phyloP scores from a whole-genome alignment of 1,139 yeast genomes.

The Suhomyces wounanorum region DNA sequence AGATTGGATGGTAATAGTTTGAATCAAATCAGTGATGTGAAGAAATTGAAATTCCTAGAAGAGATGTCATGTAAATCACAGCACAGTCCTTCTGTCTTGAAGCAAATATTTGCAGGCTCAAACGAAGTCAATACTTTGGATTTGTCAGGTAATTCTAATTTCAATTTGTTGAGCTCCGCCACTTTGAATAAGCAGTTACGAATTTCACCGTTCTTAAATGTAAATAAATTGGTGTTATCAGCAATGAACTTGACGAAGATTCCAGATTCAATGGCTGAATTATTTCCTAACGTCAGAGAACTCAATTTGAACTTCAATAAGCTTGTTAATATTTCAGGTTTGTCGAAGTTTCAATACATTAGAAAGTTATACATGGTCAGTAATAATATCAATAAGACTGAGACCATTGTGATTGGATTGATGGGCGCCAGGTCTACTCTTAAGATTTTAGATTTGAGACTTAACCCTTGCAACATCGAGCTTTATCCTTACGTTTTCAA shows the following conservation, averaged over 20 bases:
- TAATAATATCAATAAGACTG: conserved; percentile 42
- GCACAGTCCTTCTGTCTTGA: conserved; percentile 21
- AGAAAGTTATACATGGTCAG: conserved; percentile 47
- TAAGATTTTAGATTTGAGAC: conserved; percentile 48
- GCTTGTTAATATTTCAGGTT: conserved; percentile 31
- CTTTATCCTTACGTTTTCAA: conserved; percentile 57
- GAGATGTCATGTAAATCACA: conserved; percentile 48
- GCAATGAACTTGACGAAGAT: conserved; percentile 44
- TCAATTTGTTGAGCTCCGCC: conserved; percentile 12
- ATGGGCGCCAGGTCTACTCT: conserved; percentile 35
- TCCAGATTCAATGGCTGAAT: conserved; percentile 36
- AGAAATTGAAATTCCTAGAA: conserved; percentile 38
- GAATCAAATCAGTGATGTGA: conserved; percentile 27
- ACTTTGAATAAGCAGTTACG: conserved; percentile 3
- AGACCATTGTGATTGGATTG: conserved; percentile 35
- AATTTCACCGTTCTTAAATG: conserved; percentile 33
- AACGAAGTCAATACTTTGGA: conserved; percentile 34
- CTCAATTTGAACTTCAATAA: conserved; percentile 55
- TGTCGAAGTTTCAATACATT: conserved; percentile 35
- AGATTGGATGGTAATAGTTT: conserved; percentile 50
- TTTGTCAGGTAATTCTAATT: conserved; percentile 39
- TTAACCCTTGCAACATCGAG: conserved; percentile 50
- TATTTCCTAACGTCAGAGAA: conserved; percentile 51
- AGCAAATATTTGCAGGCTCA: conserved; percentile 22
- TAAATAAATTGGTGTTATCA: conserved; percentile 43